These are phyloP conservation scores for Coprinopsis cinerea DNA, from an alignment of 768 basidiomycete genomes.

Conservation along the genomic window DNA sequence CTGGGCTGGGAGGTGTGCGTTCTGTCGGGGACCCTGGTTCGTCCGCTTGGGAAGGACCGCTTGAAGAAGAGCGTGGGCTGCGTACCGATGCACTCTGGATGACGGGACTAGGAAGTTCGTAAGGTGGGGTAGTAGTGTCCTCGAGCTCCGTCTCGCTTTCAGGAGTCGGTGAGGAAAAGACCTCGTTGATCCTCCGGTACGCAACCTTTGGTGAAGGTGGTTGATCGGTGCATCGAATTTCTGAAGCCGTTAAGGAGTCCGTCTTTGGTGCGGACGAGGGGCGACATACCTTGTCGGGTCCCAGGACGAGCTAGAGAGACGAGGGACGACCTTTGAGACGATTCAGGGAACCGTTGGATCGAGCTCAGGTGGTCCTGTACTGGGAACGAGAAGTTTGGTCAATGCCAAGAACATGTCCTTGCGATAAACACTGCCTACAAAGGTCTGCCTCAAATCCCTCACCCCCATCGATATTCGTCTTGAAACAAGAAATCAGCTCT, in stretches of 20 bases:
- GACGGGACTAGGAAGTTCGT: too few relatives aligned
- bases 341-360: slow-evolving; percentile 1
- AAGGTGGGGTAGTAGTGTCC: too few relatives aligned
- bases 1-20: background rate
- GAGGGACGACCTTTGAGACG: slow-evolving; percentile 1
- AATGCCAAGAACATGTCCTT: background rate
- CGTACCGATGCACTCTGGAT: too few relatives aligned
- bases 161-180: too few relatives aligned
- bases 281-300: background rate
- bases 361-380: background rate
- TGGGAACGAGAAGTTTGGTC: background rate
- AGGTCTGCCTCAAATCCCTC: background rate
- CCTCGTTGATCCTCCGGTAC: background rate
- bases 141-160: too few relatives aligned
- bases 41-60: background rate
- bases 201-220: background rate
- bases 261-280: background rate
- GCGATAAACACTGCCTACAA: background rate
- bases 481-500: background rate
- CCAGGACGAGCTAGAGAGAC: background rate
- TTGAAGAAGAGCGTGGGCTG: too few relatives aligned
- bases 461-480: background rate
- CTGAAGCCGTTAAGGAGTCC: background rate
- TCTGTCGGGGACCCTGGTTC: background rate
- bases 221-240: background rate